Base-by-base conservation (phyloP, 2,329 filamentous ascomycete species). In the Fusarium paranaense region DNA sequence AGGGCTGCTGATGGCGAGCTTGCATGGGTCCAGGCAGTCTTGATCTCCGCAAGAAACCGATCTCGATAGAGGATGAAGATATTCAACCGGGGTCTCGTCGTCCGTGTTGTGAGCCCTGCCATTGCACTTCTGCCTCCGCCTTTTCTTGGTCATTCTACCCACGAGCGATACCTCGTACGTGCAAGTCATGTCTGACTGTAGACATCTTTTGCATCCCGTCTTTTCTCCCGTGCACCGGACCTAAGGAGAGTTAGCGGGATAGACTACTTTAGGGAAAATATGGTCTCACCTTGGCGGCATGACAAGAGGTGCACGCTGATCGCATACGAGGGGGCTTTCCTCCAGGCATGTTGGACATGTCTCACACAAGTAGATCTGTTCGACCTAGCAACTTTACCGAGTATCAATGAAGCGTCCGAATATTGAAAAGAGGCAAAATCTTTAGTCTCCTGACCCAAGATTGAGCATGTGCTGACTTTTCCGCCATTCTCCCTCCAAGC, bases 211-310 rank as follows among this genome's bases (percentile, higher is more conserved):
- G 10, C 65, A 67, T 11, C 59, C 65, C 1, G 65, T 32, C 33
- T 52, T 67, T 52, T 67, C 60, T 4, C 65, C 65, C 0, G 47
- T 67, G 22, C 65, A 67, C 5, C 65, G 59, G n/a, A 64, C 65
- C 65, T 67, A 33, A 13, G 16, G 4, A 32, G 7, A 18, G 13
- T 61, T n/a, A 45, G 30, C 20, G 10, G 35, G 6, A 16, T 6
- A 22, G 3, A n/a, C 18, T 37, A 22, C 22, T 30, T 16, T 37
- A 27, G 30, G 5, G 35, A 25, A 25, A 32, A 11, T 54, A n/a
- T 37, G 10, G 11, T 18, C 32, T 61, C 42, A 66, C 64, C 56
- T 66, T 66, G 42, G 64, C 42, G 3, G 64, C 64, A 22, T 66
- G 64, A 22, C 64, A 66, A 14, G 56, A 22, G 18, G 64, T 66